Conservation (phyloP, 495 filamentous ascomycete genomes). For the Pseudotulostoma volvatum region DNA sequence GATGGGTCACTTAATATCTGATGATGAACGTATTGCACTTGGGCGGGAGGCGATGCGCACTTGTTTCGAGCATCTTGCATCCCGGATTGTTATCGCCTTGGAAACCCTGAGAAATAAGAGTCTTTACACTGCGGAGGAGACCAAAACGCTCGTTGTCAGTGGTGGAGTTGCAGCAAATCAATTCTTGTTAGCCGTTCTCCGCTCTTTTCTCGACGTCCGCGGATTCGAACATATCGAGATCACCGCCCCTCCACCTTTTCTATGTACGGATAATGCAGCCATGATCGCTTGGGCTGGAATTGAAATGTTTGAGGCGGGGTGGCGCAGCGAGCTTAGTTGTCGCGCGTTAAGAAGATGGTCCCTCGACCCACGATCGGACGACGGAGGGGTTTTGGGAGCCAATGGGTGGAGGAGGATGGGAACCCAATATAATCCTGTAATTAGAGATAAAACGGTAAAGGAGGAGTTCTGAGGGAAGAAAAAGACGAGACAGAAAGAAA, state of each 20-base stretch:
- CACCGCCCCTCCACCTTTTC: conserved; percentile 50
- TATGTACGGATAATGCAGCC: conserved; percentile 93
- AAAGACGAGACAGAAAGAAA: background rate
- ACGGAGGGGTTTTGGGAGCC: conserved; percentile 33
- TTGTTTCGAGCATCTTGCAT: conserved; percentile 77
- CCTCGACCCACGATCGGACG: conserved; percentile 43
- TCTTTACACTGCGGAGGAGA: conserved; percentile 9
- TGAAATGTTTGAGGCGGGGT: conserved; percentile 80
- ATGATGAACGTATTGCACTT: conserved; percentile 40
- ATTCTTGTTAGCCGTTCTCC: conserved; percentile 55
- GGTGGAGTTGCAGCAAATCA: conserved; percentile 79
- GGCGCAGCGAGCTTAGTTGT: conserved; percentile 40
- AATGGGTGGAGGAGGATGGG: conserved; percentile 26
- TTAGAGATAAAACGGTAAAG: background rate
- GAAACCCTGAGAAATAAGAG: conserved; percentile 16
- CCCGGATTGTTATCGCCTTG: conserved; percentile 52
- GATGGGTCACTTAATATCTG: conserved; percentile 7
- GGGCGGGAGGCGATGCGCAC: conserved; percentile 59
- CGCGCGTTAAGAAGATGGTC: conserved; percentile 58
- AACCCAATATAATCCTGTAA: too few species aligned
- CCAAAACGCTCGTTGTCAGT: conserved; percentile 59
- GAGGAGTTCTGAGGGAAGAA: background rate
- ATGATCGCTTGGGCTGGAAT: conserved; percentile 94
- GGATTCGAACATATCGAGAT: conserved; percentile 48
- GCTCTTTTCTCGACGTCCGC: conserved; percentile 40